Base-by-base conservation (phyloP, 176 grass and related monocot genomes). In the Themeda triandra region DNA sequence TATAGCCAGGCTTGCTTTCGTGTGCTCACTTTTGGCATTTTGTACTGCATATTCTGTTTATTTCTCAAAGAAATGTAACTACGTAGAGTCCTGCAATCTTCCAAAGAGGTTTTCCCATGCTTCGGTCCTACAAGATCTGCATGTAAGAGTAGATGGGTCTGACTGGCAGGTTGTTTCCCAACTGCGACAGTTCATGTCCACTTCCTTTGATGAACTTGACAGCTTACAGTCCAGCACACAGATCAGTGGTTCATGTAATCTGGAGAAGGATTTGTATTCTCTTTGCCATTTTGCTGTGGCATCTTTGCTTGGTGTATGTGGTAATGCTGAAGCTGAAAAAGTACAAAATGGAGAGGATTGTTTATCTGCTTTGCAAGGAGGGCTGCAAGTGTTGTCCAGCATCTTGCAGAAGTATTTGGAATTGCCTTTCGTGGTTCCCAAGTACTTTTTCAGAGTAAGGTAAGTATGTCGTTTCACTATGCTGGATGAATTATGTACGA, bases 391-490 rank as follows among this genome's bases (percentile, higher is more conserved):
- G 44, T 56, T 98, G 30, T 95, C 82, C 62, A 80, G 87, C 80
- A 84, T 90, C 86, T 83, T 92, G 60, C 78, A 33, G 59, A 90
- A 89, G 62, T 87, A 69, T 70, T 85, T 93, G 91, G 91, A 89
- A 84, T 28, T 92, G 8, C 88, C 93, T 66, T 95, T 95, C 12
- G 75, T 88, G 49, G 66, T 95, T 85, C 93, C 96, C 81, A 93
- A 85, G 44, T 83, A 95, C 83, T 98, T 92, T 75, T 98, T 98
- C 73, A 85, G 76, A 85, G 79, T 92, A 82, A 93, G 93, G 96
- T 95, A 85, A 35, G 8, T 48, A 14, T 66, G 29, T 21, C 67
- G 41, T 69, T 90, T 76, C 33, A 27, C 41, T 78, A 11, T 83
- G 29, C 45, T 51, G 42, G 70, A 81, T 71, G 24, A 46, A 14